Evolutionary conservation across 305 asterid genomes (phyloP), one percentile per base, ranked within the genome.

Genomic region (Ruellia speciosa): DNA sequence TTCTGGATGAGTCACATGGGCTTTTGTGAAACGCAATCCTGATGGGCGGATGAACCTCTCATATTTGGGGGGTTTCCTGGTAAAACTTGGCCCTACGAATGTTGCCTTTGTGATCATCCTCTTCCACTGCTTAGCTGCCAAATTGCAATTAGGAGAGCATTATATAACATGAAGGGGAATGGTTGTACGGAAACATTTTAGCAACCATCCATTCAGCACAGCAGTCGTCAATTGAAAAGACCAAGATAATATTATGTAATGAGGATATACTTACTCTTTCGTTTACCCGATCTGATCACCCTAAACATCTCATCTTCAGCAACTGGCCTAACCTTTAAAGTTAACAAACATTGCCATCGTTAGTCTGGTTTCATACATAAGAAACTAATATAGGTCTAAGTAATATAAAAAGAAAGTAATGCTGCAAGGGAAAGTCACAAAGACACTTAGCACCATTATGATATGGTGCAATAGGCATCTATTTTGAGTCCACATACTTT

Each of bases 51-150:
- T 84, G 66, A 92, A 92, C 4, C 99, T 94, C 77, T 92, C 99
- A 43, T 92, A 92, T 57, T 92, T 92, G 3, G 99, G 96, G 56
- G 99, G 99, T 66, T 92, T 92, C 70, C 99, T 82, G 0, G 97
- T 92, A 67, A 92, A 92, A 56, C 87, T 81, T 43, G 85, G 90
- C 51, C 99, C 99, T 2, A 92, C 96, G 47, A 92, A 92, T 13
- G 99, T 92, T 13, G 92, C 97, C 70, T 92, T 88, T n/a, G 99
- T 92, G 76, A 92, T 77, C 97, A 92, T 92, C 73, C 99, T 88
- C 87, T 92, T 92, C 99, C 96, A 92, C 67, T 92, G 99, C 75
- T 92, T 92, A 49, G 97, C 99, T 92, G 85, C 19, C 52, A 15
- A 58, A 40, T 45, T n/a, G 7, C 18, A 56, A 51, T n/a, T 13